Evolutionary conservation across 2,329 filamentous ascomycete genomes (phyloP).

Genomic region (Aureobasidium sp.): DNA sequence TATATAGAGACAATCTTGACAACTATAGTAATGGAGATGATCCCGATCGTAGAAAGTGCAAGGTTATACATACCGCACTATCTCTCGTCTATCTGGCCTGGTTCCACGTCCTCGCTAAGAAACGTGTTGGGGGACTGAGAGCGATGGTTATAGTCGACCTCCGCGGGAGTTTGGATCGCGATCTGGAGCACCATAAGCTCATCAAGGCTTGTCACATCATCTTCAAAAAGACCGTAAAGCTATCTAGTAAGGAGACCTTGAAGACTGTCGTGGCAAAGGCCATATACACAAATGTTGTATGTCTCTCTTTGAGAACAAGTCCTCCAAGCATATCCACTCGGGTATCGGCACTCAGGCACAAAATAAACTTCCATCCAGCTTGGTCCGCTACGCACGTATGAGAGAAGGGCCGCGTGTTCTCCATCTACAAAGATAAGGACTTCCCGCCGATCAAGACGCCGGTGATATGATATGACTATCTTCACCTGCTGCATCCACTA

Average conservation of each 20-base stretch:
- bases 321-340: no score
- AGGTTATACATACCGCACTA: no score
- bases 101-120: background rate
- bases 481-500: no score
- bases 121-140: background rate
- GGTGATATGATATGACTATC: no score
- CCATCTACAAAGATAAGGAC: no score
- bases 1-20: background rate
- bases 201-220: background rate
- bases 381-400: no score
- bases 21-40: background rate
- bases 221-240: slow-evolving; percentile 8
- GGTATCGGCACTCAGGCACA: no score
- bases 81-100: background rate
- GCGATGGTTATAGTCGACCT: background rate
- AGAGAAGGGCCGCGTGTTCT: no score
- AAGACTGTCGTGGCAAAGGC: background rate
- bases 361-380: no score
- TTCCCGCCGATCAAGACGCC: no score
- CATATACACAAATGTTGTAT: no score
- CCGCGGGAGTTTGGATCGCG: background rate
- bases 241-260: background rate
- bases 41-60: background rate
- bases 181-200: background rate
- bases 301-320: no score